A percentile compares a stretch with the other conserved stretches of the same genome.
These are phyloP conservation scores for Chaetoceros tenuissimus DNA, from an alignment of 108 stramenopile genomes.

Conservation along the genomic window DNA sequence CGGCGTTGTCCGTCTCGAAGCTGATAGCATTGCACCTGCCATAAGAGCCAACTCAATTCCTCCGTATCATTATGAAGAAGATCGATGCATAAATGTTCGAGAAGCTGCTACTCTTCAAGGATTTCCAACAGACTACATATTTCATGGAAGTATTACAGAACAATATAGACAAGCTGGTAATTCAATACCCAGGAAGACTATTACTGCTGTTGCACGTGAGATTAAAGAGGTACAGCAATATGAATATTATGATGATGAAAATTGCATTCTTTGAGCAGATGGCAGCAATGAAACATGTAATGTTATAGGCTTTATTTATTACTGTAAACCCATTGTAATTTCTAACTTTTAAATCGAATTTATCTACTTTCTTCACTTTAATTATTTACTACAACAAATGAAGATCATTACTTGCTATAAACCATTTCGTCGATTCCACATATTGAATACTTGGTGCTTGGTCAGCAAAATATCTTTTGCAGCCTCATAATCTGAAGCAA, in stretches of 20 bases:
- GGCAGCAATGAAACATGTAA: background rate
- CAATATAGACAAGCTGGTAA: constrained; percentile 44
- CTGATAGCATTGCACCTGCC: constrained; percentile 19
- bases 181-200: constrained; percentile 27
- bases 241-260: constrained; percentile 5
- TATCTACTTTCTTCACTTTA: too few relatives aligned
- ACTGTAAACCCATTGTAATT: too few relatives aligned
- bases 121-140: constrained; percentile 21
- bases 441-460: constrained; percentile 55
- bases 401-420: too few relatives aligned
- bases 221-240: constrained; percentile 15
- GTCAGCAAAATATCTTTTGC: constrained; percentile 43
- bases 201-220: constrained; percentile 25
- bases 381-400: too few relatives aligned
- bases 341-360: too few relatives aligned
- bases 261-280: background rate
- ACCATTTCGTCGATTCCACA: constrained; percentile 49
- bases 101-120: constrained; percentile 30
- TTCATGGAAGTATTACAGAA: constrained; percentile 19
- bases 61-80: constrained; percentile 21
- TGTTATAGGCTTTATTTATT: too few relatives aligned
- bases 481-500: constrained; percentile 46
- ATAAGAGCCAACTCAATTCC: constrained; percentile 7
- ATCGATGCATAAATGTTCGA: constrained; percentile 24
- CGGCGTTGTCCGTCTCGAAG: constrained; percentile 11